Conservation (phyloP, 768 basidiomycete species). For the Trametes coccinea region DNA sequence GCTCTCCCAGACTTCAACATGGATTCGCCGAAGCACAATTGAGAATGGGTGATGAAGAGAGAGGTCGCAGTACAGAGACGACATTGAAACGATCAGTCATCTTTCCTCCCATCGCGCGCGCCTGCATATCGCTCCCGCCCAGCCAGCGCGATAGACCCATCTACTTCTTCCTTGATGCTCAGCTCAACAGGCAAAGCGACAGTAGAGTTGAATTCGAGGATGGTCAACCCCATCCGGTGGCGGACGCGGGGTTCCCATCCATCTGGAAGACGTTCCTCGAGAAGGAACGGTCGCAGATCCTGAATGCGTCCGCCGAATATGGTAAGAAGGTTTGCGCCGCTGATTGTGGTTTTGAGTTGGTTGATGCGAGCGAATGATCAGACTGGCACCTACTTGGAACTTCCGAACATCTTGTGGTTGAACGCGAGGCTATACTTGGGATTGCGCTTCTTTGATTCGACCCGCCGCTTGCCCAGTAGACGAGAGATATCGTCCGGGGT, state of each 20-base stretch:
- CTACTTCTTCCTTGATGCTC: slow-evolving; percentile 33
- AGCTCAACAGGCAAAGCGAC: slow-evolving; percentile 31
- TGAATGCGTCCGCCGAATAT: slow-evolving; percentile 65
- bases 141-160: slow-evolving; percentile 8
- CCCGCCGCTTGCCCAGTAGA: slow-evolving; percentile 59
- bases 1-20: too few species aligned
- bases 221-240: slow-evolving; percentile 59
- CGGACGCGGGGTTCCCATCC: slow-evolving; percentile 68
- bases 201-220: slow-evolving; percentile 51
- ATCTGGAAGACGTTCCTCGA: slow-evolving; percentile 68
- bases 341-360: neutral
- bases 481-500: slow-evolving; percentile 60
- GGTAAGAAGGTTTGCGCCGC: slow-evolving; percentile 60
- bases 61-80: too few species aligned
- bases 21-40: too few species aligned
- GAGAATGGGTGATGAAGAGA: too few species aligned
- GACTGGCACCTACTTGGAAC: slow-evolving; percentile 54
- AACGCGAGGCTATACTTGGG: slow-evolving; percentile 51
- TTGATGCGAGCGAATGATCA: neutral
- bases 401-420: slow-evolving; percentile 63
- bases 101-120: neutral
- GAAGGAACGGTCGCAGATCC: slow-evolving; percentile 56
- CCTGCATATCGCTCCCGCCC: neutral
- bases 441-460: slow-evolving; percentile 53
- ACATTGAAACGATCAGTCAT: neutral